Conservation (phyloP, 306 rosid genomes). For the Morella rubra region DNA sequence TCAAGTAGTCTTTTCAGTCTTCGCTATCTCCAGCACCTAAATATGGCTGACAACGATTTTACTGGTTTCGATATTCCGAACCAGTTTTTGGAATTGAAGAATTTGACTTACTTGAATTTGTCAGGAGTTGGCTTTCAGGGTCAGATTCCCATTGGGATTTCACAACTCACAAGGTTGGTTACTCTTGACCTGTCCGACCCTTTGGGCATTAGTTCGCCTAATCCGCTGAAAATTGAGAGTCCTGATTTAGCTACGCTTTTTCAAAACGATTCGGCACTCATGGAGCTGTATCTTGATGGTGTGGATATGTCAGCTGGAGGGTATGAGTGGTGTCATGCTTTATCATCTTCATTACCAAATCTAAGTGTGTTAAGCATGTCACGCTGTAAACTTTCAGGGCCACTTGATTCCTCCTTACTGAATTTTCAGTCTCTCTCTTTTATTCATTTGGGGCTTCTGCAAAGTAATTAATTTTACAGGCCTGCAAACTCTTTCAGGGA, state of each 20-base stretch:
- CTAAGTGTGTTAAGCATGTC: too few species aligned
- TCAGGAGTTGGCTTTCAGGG: conserved; percentile 39
- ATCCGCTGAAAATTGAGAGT: conserved; percentile 29
- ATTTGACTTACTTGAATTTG: conserved; percentile 31
- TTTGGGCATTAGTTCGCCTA: background rate
- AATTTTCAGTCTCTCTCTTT: background rate
- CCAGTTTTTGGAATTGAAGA: conserved; percentile 24
- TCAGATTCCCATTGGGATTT: conserved; percentile 42
- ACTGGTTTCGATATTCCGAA: conserved; percentile 29
- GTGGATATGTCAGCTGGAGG: background rate
- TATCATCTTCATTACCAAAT: background rate
- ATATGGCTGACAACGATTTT: conserved; percentile 29
- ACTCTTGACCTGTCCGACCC: conserved; percentile 37
- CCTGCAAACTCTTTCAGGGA: too few species aligned
- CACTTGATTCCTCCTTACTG: conserved; percentile 19
- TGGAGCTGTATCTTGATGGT: conserved; percentile 4
- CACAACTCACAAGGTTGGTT: conserved; percentile 43
- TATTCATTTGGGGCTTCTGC: too few species aligned
- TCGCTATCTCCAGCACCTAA: conserved; percentile 31
- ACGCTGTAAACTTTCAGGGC: too few species aligned
- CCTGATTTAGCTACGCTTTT: conserved; percentile 6
- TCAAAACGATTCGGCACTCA: background rate
- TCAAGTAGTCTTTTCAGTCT: conserved; percentile 37
- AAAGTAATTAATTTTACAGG: too few species aligned
- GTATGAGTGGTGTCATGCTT: background rate